Base-by-base conservation (phyloP, 192 early-diverging fungal genomes). In the Pecoramyces ruminantium region DNA sequence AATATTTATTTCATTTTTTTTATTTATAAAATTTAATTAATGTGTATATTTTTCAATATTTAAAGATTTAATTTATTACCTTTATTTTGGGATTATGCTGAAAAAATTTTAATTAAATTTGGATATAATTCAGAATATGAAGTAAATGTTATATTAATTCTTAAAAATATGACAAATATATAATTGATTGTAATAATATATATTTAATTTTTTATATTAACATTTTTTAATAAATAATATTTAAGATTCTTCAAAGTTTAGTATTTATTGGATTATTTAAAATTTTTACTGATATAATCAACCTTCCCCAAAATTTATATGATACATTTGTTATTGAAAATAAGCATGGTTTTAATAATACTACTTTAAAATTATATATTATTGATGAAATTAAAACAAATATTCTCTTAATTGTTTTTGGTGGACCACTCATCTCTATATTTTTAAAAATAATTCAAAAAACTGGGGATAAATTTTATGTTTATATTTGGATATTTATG, bases 271-370 rank as follows among this genome's bases (percentile, higher is more conserved):
- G 89, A 0, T 77, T 90, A 13, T 87, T 91, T 29, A 86, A 88
- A 18, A 38, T 91, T 0, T 80, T 92, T 15, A 88, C 91, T 2
- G 92, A 91, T 6, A 79, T 94, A 15, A 83, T 95, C 12, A 88
- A 87, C 18, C 83, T 96, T 78, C 97, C 97, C 13, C 92, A 95
- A 79, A 88, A 90, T 28, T 82, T 97, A 29, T 99, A 96, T 84
- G 89, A 88, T 78, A 97, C 94, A 0, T 99, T 99, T 91, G 94
- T 99, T 16, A 92, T 99, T 81, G 97, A 99, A 87, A 90, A 93
- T 83, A 86, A 89, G 29, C 96, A 97, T 84, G 96, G 96, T 9
- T 98, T 99, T 86, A 99, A 99, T 87, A 99, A 99, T 83, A 92
- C 93, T 84, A 97, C 96, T 13, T 78, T 92, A 27, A 86, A 39